Percentiles rank a stretch among this genome's conserved stretches.
Conservation (phyloP, 345 rosid genomes). For the Dovyalis caffra region DNA sequence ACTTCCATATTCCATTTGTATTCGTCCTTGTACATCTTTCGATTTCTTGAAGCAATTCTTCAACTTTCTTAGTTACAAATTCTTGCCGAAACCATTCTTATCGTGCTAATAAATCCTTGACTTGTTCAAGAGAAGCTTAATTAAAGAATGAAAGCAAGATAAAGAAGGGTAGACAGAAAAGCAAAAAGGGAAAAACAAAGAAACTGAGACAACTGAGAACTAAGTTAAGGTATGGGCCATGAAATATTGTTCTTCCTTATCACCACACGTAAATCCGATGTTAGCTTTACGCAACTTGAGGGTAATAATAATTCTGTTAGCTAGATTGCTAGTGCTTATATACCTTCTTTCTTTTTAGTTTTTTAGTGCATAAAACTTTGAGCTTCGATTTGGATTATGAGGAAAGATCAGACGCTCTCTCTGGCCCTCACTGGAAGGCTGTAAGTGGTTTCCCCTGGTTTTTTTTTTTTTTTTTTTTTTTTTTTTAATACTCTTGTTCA, state of each 20-base stretch:
- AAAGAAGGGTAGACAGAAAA: neutral
- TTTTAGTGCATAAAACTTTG: neutral
- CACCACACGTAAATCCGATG: neutral
- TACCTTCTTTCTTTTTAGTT: neutral
- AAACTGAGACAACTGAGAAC: neutral
- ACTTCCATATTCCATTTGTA: neutral
- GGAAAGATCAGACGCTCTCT: neutral
- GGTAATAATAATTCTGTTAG: neutral
- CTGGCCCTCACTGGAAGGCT: constrained; percentile 12
- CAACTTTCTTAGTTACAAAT: too few relatives aligned
- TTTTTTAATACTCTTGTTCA: neutral
- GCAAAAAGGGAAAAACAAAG: neutral
- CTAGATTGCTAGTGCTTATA: neutral
- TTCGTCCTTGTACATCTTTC: neutral
- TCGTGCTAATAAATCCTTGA: neutral
- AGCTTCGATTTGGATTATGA: neutral
- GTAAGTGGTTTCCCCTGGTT: too few relatives aligned
- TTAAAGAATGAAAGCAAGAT: neutral
- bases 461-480: neutral
- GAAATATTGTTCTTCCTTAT: neutral
- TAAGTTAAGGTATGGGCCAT: neutral
- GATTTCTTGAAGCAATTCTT: neutral
- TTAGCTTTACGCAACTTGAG: constrained; percentile 7
- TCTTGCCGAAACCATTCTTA: neutral
- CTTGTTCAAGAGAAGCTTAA: neutral